Percentiles rank a stretch among this genome's conserved stretches.
These are phyloP conservation scores for Kluyveromyces lactis DNA, from an alignment of 805 yeast genomes.

Conservation along the genomic window DNA sequence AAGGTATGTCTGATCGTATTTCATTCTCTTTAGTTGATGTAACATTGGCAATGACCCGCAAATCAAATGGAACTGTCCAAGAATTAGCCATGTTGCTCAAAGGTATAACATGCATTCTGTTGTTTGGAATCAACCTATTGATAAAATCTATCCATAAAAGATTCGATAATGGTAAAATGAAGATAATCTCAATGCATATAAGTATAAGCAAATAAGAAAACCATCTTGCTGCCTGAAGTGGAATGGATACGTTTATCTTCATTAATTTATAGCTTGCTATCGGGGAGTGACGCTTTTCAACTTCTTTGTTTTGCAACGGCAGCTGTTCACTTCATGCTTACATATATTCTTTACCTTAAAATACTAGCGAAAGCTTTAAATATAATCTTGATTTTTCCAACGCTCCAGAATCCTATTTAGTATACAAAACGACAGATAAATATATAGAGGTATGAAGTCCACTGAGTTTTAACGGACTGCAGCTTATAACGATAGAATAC, in stretches of 20 bases:
- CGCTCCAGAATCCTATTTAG: too few relatives aligned
- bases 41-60: neutral
- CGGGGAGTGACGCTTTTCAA: too few relatives aligned
- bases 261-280: slow-evolving; percentile 11
- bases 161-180: slow-evolving; percentile 23
- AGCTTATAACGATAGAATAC: too few relatives aligned
- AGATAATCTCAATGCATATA: slow-evolving; percentile 15
- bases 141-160: slow-evolving; percentile 25
- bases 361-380: too few relatives aligned
- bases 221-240: slow-evolving; percentile 27
- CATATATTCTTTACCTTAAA: too few relatives aligned
- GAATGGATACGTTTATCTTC: slow-evolving; percentile 22
- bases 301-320: too few relatives aligned
- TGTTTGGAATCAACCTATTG: slow-evolving; percentile 17
- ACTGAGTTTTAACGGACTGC: too few relatives aligned
- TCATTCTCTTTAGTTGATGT: neutral
- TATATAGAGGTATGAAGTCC: too few relatives aligned
- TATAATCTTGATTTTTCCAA: too few relatives aligned
- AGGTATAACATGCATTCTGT: neutral
- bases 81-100: neutral
- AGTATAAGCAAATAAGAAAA: slow-evolving; percentile 13
- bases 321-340: too few relatives aligned
- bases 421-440: too few relatives aligned
- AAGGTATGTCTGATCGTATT: slow-evolving; percentile 1
- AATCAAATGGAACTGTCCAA: slow-evolving; percentile 1